Evolutionary conservation across 2,329 filamentous ascomycete species (phyloP).

Genomic region (Sclerotinia spermophila): DNA sequence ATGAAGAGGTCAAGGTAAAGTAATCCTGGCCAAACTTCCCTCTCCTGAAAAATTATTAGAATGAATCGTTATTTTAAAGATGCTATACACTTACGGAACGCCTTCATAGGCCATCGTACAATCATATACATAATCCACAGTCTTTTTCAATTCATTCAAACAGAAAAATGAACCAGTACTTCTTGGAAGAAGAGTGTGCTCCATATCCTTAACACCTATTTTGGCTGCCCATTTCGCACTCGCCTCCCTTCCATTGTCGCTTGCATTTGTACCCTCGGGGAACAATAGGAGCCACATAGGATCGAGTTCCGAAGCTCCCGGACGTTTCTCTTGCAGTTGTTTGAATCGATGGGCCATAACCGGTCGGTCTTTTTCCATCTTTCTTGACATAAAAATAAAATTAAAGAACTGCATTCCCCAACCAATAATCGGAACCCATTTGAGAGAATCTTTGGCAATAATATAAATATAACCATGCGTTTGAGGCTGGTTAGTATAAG

Average conservation of each 20-base stretch:
- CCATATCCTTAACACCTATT: constrained; percentile 65
- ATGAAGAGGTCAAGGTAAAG: constrained; percentile 82
- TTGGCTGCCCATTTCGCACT: constrained; percentile 76
- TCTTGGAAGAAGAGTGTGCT: constrained; percentile 72
- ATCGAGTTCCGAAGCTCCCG: constrained; percentile 56
- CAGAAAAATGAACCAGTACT: constrained; percentile 80
- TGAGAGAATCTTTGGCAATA: constrained; percentile 83
- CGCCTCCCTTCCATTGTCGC: constrained; percentile 63
- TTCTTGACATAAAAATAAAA: constrained; percentile 89
- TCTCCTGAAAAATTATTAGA: constrained; percentile 40
- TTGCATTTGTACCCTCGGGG: constrained; percentile 82
- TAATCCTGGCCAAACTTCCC: constrained; percentile 85
- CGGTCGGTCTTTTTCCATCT: constrained; percentile 76
- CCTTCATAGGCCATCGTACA: constrained; percentile 96
- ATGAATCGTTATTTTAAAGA: background rate
- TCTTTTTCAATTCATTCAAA: constrained; percentile 68
- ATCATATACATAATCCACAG: constrained; percentile 81
- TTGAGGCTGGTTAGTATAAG: constrained; percentile 69
- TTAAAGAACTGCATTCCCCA: constrained; percentile 81
- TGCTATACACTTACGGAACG: constrained; percentile 65
- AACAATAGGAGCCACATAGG: constrained; percentile 92
- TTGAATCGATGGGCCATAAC: constrained; percentile 70
- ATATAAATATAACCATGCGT: constrained; percentile 89
- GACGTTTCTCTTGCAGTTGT: constrained; percentile 59
- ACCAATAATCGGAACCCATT: constrained; percentile 74